Conservation (phyloP, 768 basidiomycete species). For the Ephemerocybe angulata region DNA sequence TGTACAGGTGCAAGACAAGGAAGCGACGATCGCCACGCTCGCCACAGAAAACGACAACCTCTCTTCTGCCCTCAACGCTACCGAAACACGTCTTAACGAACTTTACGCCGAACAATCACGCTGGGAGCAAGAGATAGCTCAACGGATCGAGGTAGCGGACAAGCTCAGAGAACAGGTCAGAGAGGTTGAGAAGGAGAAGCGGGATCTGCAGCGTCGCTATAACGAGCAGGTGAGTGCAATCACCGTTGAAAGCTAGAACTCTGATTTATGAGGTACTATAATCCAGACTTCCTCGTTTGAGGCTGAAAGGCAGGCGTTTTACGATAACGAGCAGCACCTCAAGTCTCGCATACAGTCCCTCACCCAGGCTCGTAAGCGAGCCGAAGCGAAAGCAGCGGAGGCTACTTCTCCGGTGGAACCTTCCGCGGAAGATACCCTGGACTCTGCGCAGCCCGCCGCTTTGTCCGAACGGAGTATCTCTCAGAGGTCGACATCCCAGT, state of each 20-base stretch:
- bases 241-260: background rate
- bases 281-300: conserved; percentile 80
- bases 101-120: conserved; percentile 79
- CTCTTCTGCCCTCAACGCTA: conserved; percentile 58
- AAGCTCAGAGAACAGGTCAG: conserved; percentile 78
- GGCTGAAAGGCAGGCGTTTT: conserved; percentile 87
- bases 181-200: conserved; percentile 85
- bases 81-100: conserved; percentile 73
- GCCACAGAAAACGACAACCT: conserved; percentile 63
- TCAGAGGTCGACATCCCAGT: conserved; percentile 15
- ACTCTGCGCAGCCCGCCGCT: conserved; percentile 27
- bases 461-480: conserved; percentile 11
- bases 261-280: conserved; percentile 15
- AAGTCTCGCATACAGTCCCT: conserved; percentile 87
- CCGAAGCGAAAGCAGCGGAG: conserved; percentile 30
- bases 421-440: conserved; percentile 28
- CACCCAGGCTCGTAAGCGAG: conserved; percentile 58
- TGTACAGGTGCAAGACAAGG: conserved; percentile 74
- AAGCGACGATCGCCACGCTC: conserved; percentile 60
- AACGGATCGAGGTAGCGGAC: conserved; percentile 78
- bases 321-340: conserved; percentile 91
- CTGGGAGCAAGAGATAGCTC: conserved; percentile 77
- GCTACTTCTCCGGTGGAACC: conserved; percentile 1
- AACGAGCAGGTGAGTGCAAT: conserved; percentile 70
- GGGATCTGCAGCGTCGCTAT: conserved; percentile 77